Conservation (phyloP, 129 eudicot species). For the Cynara cardunculus region DNA sequence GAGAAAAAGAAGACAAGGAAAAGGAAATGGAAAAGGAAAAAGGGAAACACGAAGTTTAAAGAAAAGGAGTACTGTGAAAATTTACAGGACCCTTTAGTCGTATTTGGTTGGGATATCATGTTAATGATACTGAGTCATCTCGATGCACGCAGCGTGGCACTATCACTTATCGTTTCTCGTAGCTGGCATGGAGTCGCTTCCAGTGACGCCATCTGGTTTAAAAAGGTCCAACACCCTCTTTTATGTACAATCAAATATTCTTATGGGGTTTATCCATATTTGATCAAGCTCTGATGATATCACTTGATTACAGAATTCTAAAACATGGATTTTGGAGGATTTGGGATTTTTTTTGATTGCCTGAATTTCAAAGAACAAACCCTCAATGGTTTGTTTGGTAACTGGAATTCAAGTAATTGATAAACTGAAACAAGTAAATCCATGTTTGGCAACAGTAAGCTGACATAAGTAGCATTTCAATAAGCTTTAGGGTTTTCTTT, state of each 20-base stretch:
- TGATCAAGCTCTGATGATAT: no score
- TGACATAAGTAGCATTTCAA: no score
- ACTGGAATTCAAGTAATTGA: background rate
- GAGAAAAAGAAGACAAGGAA: background rate
- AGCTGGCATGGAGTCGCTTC: conserved; percentile 29
- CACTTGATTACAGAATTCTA: no score
- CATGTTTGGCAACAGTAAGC: no score
- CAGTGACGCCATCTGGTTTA: conserved; percentile 24
- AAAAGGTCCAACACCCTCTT: conserved; percentile 4
- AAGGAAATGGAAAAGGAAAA: background rate
- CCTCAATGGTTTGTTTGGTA: no score
- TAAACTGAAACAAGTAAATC: background rate
- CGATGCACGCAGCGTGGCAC: conserved; percentile 45
- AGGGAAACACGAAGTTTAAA: background rate
- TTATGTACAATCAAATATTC: no score
- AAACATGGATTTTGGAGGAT: no score
- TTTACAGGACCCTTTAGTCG: conserved; percentile 22
- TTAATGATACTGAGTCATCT: conserved; percentile 19
- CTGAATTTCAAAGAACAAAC: no score
- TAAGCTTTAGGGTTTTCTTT: no score
- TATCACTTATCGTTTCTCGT: conserved; percentile 28
- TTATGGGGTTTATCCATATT: background rate
- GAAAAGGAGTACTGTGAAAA: background rate
- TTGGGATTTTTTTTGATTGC: no score
- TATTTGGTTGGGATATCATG: conserved; percentile 36